These are phyloP conservation scores for Epichloe festucae DNA, from an alignment of 2,329 filamentous ascomycete species.

Conservation along the genomic window DNA sequence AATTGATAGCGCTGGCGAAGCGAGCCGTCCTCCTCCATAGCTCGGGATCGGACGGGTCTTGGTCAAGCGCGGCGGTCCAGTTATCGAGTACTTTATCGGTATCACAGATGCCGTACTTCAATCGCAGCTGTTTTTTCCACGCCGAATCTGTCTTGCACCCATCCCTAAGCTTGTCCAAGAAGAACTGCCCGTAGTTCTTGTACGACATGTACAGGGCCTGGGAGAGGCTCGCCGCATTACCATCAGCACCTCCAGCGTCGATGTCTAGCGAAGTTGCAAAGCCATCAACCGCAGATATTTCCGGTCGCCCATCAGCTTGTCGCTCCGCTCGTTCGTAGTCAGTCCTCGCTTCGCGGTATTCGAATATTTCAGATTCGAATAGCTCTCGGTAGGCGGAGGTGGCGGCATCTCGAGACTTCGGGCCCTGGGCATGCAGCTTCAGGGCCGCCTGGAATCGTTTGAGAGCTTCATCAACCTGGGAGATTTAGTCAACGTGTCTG, in stretches of 20 bases:
- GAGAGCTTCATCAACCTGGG: slow-evolving; percentile 78
- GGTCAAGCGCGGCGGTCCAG: slow-evolving; percentile 46
- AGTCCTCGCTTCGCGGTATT: slow-evolving; percentile 73
- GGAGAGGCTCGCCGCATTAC: slow-evolving; percentile 65
- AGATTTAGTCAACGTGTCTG: background rate
- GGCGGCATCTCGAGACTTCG: slow-evolving; percentile 61
- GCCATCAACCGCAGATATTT: slow-evolving; percentile 27
- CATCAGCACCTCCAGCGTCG: slow-evolving; percentile 53
- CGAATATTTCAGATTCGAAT: slow-evolving; percentile 88
- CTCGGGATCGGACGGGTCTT: slow-evolving; percentile 55
- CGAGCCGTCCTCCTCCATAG: slow-evolving; percentile 49
- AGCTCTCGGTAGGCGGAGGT: slow-evolving; percentile 69
- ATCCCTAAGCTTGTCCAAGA: slow-evolving; percentile 49
- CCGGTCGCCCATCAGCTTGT: slow-evolving; percentile 36
- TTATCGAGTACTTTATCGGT: slow-evolving; percentile 38
- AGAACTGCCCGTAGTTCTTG: slow-evolving; percentile 90
- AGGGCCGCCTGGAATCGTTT: slow-evolving; percentile 88
- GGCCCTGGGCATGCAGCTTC: slow-evolving; percentile 81
- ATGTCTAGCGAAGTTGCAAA: slow-evolving; percentile 40
- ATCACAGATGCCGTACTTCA: slow-evolving; percentile 18
- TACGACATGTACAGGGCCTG: slow-evolving; percentile 88
- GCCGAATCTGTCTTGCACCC: slow-evolving; percentile 34
- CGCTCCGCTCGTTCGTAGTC: slow-evolving; percentile 64
- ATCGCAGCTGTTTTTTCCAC: slow-evolving; percentile 22
- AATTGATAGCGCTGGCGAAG: slow-evolving; percentile 44